Conservation (phyloP, 2,329 filamentous ascomycete genomes). For the Sporothrix mexicana region DNA sequence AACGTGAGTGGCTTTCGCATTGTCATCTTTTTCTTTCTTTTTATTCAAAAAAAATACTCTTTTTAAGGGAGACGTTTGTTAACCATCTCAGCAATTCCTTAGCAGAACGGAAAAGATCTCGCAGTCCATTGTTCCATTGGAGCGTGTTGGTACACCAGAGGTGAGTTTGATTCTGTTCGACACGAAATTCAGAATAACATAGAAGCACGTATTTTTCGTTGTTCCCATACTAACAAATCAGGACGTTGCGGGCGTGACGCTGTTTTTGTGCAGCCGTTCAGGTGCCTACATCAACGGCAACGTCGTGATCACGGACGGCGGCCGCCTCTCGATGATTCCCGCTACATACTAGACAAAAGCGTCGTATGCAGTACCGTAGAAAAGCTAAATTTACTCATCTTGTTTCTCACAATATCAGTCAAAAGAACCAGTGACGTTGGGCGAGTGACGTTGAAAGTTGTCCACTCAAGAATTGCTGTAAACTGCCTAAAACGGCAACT, state of each 20-base stretch:
- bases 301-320: slow-evolving; percentile 18
- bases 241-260: slow-evolving; percentile 20
- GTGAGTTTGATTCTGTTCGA: neutral
- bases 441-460: neutral
- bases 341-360: neutral
- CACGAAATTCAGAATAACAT: neutral
- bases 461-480: neutral
- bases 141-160: slow-evolving; percentile 16
- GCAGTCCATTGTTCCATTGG: neutral
- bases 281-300: slow-evolving; percentile 27
- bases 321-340: slow-evolving; percentile 16
- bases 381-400: neutral
- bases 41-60: too few relatives aligned
- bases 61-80: neutral
- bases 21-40: too few relatives aligned
- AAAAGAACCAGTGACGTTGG: neutral
- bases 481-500: neutral
- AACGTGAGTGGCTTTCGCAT: neutral
- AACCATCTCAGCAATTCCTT: slow-evolving; percentile 1
- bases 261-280: slow-evolving; percentile 21
- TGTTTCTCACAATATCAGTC: too few relatives aligned
- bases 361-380: neutral
- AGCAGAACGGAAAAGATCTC: slow-evolving; percentile 4
- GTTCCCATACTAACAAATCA: neutral
- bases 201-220: neutral